Base-by-base conservation (phyloP, 305 asterid genomes). In the Rubia occidens region DNA sequence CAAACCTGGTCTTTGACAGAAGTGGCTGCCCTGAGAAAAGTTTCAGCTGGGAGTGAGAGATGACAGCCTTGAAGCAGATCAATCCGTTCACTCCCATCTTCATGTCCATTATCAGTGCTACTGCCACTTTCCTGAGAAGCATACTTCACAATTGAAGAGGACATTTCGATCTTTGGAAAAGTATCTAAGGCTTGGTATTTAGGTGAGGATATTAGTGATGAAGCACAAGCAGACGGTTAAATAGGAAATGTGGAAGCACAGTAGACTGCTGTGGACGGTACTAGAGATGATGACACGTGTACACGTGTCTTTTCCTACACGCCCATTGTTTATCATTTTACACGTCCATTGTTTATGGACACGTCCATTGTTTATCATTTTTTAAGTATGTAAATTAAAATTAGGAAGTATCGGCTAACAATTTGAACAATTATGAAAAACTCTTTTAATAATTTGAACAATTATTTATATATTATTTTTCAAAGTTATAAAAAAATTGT, bases 1-100 rank as follows among this genome's bases (percentile, higher is more conserved):
- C 8, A 64, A 62, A 77, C 95, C 85, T 85, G 80, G 73, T 88
- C 86, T 73, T 86, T 88, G 73, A 85, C 75, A 69, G 89, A 81
- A 60, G 78, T 64, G 70, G 95, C 93, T 47, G 90, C 93, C 67
- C 72, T 73, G 71, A 86, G 83, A 58, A 88, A 72, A 67, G 82
- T 78, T 67, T 85, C 83, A 54, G 66, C 42, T 39, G 85, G 73
- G 14, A 79, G 85, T 8, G 83, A 75, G 10, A 81, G 77, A 68
- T 86, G 80, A 71, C 69, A 71, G 40, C 75, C 13, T 17, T 45
- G 72, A 47, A 74, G 80, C 76, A 79, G 66, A 69, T 86, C 85
- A 29, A 76, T 54, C 71, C 73, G 67, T 64, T 82, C 83, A 39
- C 77, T 79, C 11, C 80, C 86, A 55, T 78, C 89, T 70, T 85